Percentiles rank a stretch among this genome's conserved stretches.
phyloP scores from a whole-genome alignment of 257 asterid genomes.

The Voacanga thouarsii region DNA sequence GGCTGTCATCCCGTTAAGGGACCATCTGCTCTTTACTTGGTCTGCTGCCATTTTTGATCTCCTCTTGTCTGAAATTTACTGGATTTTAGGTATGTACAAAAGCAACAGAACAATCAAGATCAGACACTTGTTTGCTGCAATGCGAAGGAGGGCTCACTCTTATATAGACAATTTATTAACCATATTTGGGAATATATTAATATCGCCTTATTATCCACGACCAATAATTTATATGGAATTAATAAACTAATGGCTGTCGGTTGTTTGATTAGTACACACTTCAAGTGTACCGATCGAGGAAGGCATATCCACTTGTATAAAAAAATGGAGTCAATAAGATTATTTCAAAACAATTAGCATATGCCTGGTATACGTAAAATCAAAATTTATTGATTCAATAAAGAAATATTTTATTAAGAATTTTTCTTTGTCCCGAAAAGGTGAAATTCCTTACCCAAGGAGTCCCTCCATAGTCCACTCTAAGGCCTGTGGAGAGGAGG shows the following conservation, averaged over 20 bases:
- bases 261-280: too few species aligned
- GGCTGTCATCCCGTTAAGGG: slow-evolving; percentile 27
- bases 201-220: not conserved
- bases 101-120: not conserved
- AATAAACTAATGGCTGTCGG: not conserved
- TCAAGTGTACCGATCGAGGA: too few species aligned
- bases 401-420: too few species aligned
- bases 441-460: too few species aligned
- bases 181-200: not conserved
- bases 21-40: slow-evolving; percentile 16
- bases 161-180: not conserved
- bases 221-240: not conserved
- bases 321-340: too few species aligned
- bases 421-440: too few species aligned
- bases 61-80: not conserved
- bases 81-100: not conserved
- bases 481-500: too few species aligned
- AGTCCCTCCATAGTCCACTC: too few species aligned
- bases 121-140: not conserved
- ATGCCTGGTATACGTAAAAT: too few species aligned
- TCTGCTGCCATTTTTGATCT: not conserved
- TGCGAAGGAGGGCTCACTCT: not conserved
- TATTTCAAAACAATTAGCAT: too few species aligned
- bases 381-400: too few species aligned
- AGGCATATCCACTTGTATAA: too few species aligned